A percentile compares a stretch with the other conserved stretches of the same genome.
These are phyloP conservation scores for Phialemoniopsis sp. DNA, from an alignment of 2,329 filamentous ascomycete species.

Conservation along the genomic window DNA sequence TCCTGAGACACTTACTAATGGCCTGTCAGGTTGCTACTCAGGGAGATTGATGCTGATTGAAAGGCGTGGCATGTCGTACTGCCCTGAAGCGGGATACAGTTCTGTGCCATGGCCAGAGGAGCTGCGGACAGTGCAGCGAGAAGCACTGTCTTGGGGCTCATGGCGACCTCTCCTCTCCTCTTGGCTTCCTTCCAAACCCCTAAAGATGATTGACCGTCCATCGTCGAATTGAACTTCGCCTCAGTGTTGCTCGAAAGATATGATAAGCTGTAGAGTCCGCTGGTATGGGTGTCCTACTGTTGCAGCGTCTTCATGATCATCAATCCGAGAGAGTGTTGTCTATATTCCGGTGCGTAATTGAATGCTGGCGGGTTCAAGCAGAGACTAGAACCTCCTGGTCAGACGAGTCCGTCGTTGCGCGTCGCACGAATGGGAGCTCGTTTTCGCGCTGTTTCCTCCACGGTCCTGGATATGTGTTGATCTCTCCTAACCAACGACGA, in stretches of 20 bases:
- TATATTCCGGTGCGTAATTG: constrained; percentile 1
- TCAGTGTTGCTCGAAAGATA: background rate
- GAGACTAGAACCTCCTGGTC: too few species aligned
- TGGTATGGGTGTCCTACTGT: too few species aligned
- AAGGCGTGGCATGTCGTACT: constrained; percentile 62
- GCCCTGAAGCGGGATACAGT: constrained; percentile 49
- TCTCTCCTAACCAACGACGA: too few species aligned
- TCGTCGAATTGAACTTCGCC: background rate
- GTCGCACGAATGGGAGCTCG: too few species aligned
- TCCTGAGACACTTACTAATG: constrained; percentile 48
- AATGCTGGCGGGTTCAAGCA: too few species aligned
- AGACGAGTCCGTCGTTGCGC: too few species aligned
- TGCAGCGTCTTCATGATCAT: too few species aligned
- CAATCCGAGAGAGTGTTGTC: too few species aligned
- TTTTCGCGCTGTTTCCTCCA: too few species aligned
- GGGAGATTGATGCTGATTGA: constrained; percentile 57
- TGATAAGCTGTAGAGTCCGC: too few species aligned
- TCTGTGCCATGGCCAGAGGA: constrained; percentile 28
- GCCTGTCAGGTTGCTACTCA: constrained; percentile 42
- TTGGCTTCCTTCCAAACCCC: background rate
- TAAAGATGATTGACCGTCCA: background rate
- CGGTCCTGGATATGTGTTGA: too few species aligned
- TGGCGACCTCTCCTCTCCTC: constrained; percentile 1
- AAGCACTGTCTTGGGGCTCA: background rate
- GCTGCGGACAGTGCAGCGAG: constrained; percentile 13